These are phyloP conservation scores for Sphagnurus paluster DNA, from an alignment of 1,284 basidiomycete genomes.

Conservation along the genomic window DNA sequence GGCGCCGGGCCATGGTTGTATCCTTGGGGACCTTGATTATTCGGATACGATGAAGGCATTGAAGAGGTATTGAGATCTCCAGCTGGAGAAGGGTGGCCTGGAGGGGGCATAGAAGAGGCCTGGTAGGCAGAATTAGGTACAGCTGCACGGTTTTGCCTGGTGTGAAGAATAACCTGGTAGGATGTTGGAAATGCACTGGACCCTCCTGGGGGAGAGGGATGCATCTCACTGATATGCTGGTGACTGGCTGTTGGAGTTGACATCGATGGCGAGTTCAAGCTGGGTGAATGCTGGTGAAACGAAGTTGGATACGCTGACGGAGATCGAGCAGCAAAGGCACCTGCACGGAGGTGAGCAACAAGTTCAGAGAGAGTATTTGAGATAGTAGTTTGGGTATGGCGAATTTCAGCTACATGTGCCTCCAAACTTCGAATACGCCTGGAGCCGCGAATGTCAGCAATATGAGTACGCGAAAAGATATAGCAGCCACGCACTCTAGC, in stretches of 20 bases:
- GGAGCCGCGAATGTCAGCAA: constrained; percentile 17
- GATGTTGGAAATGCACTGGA: constrained; percentile 30
- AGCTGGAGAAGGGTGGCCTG: constrained; percentile 22
- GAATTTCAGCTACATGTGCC: constrained; percentile 77
- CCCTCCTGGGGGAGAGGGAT: constrained; percentile 33
- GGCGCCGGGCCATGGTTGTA: constrained; percentile 29
- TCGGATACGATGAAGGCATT: constrained; percentile 31
- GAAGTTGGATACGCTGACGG: constrained; percentile 58
- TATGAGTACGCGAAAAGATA: constrained; percentile 11
- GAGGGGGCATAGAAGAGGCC: constrained; percentile 25
- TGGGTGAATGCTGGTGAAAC: constrained; percentile 63
- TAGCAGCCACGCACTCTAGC: constrained; percentile 63
- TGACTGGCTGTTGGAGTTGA: constrained; percentile 55
- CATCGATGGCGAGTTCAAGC: constrained; percentile 62
- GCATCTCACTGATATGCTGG: constrained; percentile 38
- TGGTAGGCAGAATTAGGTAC: constrained; percentile 28
- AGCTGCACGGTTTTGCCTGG: constrained; percentile 30
- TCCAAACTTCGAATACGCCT: constrained; percentile 89
- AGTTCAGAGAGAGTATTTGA: constrained; percentile 80
- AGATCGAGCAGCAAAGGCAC: constrained; percentile 51
- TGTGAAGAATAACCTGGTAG: constrained; percentile 28
- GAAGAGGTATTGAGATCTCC: constrained; percentile 29
- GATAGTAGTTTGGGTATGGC: constrained; percentile 66
- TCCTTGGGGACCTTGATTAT: constrained; percentile 26
- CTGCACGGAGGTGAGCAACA: constrained; percentile 63